phyloP scores from a whole-genome alignment of 192 early-diverging fungal genomes.

The Coemansia sp. region DNA sequence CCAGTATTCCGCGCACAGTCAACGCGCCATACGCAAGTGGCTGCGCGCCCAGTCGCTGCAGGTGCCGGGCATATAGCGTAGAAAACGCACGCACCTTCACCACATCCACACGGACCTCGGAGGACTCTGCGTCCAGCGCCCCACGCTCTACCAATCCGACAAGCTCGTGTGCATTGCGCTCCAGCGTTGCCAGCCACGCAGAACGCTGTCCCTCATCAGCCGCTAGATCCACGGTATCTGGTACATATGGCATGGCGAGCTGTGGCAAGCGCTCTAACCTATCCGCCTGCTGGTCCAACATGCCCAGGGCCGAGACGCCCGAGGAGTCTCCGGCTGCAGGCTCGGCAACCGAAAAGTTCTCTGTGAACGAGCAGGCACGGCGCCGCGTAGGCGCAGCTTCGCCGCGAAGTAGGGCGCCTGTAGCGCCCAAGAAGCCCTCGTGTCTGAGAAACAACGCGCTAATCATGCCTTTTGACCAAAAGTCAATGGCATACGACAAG shows the following conservation, averaged over 20 bases:
- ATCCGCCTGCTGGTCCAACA: constrained; percentile 61
- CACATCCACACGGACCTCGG: constrained; percentile 2
- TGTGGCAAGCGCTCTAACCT: constrained; percentile 61
- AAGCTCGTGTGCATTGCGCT: constrained; percentile 63
- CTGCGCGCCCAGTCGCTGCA: constrained; percentile 61
- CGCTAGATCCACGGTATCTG: constrained; percentile 70
- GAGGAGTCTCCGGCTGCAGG: constrained; percentile 57
- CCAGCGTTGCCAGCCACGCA: constrained; percentile 78
- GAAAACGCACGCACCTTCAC: constrained; percentile 56
- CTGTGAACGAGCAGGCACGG: constrained; percentile 68
- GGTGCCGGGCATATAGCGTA: constrained; percentile 65
- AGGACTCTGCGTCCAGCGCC: constrained; percentile 12
- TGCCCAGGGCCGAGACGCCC: constrained; percentile 58
- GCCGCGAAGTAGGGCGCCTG: constrained; percentile 65
- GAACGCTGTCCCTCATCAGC: constrained; percentile 55
- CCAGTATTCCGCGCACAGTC: constrained; percentile 68
- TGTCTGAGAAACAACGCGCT: constrained; percentile 95
- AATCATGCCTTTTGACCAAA: constrained; percentile 95
- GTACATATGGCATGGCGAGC: constrained; percentile 58
- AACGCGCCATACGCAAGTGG: constrained; percentile 74
- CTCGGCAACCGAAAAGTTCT: constrained; percentile 75
- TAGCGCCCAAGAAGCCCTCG: constrained; percentile 95
- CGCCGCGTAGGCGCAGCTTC: constrained; percentile 8
- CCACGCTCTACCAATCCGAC: constrained; percentile 60
- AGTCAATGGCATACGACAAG: constrained; percentile 93